These are phyloP conservation scores for Sphenostylis stenocarpa DNA, from an alignment of 306 rosid species.

Conservation along the genomic window DNA sequence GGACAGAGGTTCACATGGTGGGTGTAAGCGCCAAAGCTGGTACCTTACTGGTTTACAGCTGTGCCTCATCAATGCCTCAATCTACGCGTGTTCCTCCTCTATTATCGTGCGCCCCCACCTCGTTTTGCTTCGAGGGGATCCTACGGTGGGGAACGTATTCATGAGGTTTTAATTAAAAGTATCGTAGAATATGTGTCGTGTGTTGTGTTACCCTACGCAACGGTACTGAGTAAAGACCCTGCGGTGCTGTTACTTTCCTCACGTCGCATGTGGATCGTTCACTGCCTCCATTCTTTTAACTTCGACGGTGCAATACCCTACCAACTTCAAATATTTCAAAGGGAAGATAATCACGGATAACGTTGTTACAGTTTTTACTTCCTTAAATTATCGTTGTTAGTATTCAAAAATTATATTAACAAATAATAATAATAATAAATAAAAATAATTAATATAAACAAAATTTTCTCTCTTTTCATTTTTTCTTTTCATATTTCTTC, in stretches of 20 bases:
- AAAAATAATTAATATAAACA: too few relatives aligned
- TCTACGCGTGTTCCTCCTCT: slow-evolving; percentile 18
- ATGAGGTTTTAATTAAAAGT: background rate
- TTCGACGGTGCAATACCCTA: too few relatives aligned
- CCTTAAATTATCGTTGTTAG: too few relatives aligned
- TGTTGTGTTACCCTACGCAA: background rate
- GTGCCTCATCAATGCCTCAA: slow-evolving; percentile 52
- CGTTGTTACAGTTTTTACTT: too few relatives aligned
- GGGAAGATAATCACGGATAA: too few relatives aligned
- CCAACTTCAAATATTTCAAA: too few relatives aligned
- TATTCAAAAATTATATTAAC: too few relatives aligned
- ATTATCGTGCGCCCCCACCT: slow-evolving; percentile 23
- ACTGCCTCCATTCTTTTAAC: too few relatives aligned
- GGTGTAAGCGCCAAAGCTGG: slow-evolving; percentile 37
- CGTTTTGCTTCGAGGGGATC: background rate
- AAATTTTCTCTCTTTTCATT: too few relatives aligned
- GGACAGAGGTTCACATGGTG: slow-evolving; percentile 62
- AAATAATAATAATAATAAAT: too few relatives aligned
- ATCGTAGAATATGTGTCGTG: background rate
- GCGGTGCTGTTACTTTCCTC: background rate
- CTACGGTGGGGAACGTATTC: background rate
- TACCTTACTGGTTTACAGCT: slow-evolving; percentile 61
- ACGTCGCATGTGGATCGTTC: too few relatives aligned
- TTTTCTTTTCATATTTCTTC: too few relatives aligned
- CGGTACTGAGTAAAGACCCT: slow-evolving; percentile 26